Base-by-base conservation (phyloP, 2,329 filamentous ascomycete species). In the Parasarocladium wereldwijsianum region DNA sequence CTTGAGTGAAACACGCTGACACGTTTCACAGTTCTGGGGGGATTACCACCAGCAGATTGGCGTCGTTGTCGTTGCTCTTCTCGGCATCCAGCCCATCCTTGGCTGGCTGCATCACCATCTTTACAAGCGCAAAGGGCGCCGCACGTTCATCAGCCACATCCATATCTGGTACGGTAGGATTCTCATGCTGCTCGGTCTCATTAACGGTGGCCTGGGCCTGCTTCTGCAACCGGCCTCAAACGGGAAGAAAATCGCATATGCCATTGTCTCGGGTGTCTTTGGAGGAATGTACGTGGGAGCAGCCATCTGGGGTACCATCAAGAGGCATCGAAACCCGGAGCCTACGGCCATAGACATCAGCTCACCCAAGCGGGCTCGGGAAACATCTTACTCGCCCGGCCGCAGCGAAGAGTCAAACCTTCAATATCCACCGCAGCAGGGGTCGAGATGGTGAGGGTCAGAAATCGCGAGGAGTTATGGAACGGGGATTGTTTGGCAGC, bases 141-240 rank as follows among this genome's bases (percentile, higher is more conserved):
- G 72, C 20, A 63, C 63, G 6, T 11, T 54, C 23, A 43, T 74
- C 36, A 71, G 67, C 37, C 50, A 74, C 38, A 43, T 55, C 2
- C 74, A 79, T 43, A 64, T 75, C 39, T 77, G 70, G 69, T 72
- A 63, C 41, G 74, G 74, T 9, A 62, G 73, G 12, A 40, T 53
- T 2, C 46, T 77, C 24, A 66, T 79, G 37, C 32, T 66, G 12
- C 44, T 76, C 3, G 73, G 69, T 16, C 56, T 76, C 25, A 45
- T 77, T 40, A 78, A 78, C 40, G 74, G 73, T 32, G 74, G 72
- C 0, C 47, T 78, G 4, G 74, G 74, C 4, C 51, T 79, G 17
- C 36, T 62, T 38, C 52, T 74, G 11, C 56, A 65, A 1, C 37
- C 40, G 11, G 57, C 60, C 38, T 49, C 1, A 47, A 36, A 3